A percentile compares a stretch with the other conserved stretches of the same genome.
Conservation (phyloP, 495 filamentous ascomycete species). For the Xylaria palmicola region DNA sequence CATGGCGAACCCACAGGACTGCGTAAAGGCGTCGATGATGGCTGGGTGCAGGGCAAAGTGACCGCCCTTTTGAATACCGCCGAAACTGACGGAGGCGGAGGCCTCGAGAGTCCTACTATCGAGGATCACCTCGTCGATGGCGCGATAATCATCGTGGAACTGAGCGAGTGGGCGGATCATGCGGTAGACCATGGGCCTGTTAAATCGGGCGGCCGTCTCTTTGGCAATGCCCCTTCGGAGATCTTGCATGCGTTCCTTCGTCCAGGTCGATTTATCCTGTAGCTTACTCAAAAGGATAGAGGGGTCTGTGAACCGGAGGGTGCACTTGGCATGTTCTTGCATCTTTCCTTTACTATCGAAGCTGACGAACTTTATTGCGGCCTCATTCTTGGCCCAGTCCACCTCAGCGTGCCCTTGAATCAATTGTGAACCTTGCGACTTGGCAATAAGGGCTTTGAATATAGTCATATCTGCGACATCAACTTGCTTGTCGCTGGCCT, state of each 20-base stretch:
- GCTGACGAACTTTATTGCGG: not conserved
- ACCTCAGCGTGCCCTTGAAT: constrained; percentile 23
- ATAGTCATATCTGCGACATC: constrained; percentile 50
- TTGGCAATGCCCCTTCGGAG: constrained; percentile 23
- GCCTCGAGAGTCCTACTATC: constrained; percentile 58
- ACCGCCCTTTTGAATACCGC: constrained; percentile 30
- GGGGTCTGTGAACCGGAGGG: not conserved
- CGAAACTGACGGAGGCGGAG: constrained; percentile 50
- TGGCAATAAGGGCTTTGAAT: constrained; percentile 54
- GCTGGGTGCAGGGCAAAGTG: constrained; percentile 52
- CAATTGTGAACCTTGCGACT: constrained; percentile 42
- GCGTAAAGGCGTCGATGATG: constrained; percentile 51
- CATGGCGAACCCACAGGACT: constrained; percentile 58
- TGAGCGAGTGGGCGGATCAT: constrained; percentile 57
- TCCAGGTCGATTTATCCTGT: not conserved
- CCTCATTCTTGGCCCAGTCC: constrained; percentile 16
- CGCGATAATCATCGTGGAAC: constrained; percentile 54
- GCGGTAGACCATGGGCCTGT: constrained; percentile 58
- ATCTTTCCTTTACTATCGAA: not conserved
- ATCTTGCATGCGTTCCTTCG: not conserved
- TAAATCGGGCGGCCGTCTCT: constrained; percentile 44
- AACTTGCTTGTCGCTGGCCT: constrained; percentile 34
- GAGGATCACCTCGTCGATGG: constrained; percentile 58
- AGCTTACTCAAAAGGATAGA: not conserved
- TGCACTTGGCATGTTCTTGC: not conserved